Conservation (phyloP, 2,329 filamentous ascomycete genomes). For the Didymella lethalis region DNA sequence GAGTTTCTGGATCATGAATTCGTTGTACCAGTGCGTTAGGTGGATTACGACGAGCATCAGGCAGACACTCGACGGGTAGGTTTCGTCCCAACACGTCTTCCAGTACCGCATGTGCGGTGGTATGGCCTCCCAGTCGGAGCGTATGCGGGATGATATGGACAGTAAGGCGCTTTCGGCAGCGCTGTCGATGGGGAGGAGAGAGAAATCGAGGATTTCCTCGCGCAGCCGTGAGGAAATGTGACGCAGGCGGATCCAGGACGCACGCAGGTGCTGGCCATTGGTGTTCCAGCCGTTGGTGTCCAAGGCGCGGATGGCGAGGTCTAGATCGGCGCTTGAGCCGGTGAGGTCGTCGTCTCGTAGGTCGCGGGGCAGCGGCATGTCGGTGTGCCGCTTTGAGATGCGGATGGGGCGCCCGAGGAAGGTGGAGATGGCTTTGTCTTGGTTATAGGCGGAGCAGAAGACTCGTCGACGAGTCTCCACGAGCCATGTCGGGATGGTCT, state of each 20-base stretch:
- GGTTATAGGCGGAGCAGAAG: conserved; percentile 41
- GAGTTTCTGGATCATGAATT: conserved; percentile 48
- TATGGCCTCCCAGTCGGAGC: conserved; percentile 37
- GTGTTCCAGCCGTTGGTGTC: conserved; percentile 53
- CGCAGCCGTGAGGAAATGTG: conserved; percentile 37
- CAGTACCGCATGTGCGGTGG: conserved; percentile 43
- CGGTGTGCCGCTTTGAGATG: conserved; percentile 42
- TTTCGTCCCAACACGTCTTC: conserved; percentile 41
- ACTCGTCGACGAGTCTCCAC: conserved; percentile 40
- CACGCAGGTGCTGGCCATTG: conserved; percentile 32
- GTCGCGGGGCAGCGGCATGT: conserved; percentile 43
- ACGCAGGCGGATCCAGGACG: conserved; percentile 42
- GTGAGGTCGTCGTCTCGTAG: conserved; percentile 40
- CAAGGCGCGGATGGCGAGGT: conserved; percentile 30
- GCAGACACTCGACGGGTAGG: conserved; percentile 33
- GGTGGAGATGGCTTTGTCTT: conserved; percentile 46
- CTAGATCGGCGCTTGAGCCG: conserved; percentile 27
- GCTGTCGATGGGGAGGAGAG: conserved; percentile 33
- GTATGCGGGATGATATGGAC: conserved; percentile 42
- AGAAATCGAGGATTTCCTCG: conserved; percentile 47
- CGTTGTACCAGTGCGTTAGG: conserved; percentile 46
- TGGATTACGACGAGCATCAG: conserved; percentile 49
- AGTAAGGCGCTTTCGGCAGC: conserved; percentile 33
- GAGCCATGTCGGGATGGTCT: conserved; percentile 39
- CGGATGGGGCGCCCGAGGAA: conserved; percentile 46